Evolutionary conservation across 2,329 filamentous ascomycete species (phyloP).

Genomic region (Talaromyces sp.): DNA sequence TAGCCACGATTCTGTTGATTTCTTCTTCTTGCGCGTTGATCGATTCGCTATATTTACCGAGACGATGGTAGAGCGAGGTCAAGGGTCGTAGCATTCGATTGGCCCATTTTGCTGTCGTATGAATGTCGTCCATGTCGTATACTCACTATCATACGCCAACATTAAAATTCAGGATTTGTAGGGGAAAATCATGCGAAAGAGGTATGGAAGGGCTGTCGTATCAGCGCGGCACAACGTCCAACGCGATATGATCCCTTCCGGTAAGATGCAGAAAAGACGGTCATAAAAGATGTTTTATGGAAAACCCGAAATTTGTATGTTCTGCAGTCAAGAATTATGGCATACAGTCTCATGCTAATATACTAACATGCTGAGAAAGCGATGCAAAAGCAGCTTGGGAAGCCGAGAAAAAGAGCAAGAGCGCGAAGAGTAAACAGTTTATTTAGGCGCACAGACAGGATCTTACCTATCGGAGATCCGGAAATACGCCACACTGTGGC

Average conservation of each 20-base stretch:
- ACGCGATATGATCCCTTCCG: conserved; percentile 4
- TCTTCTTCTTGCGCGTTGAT: conserved; percentile 26
- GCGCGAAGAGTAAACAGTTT: not conserved
- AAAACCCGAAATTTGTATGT: not conserved
- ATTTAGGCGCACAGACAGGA: conserved; percentile 1
- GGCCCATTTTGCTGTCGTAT: conserved; percentile 42
- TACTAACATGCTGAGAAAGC: not conserved
- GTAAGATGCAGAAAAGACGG: not conserved
- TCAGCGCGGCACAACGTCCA: not conserved
- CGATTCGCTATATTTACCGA: conserved; percentile 40
- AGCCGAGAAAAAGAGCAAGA: not conserved
- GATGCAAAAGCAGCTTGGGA: not conserved
- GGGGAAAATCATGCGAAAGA: not conserved
- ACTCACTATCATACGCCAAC: not conserved
- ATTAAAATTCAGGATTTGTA: not conserved
- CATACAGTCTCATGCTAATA: conserved; percentile 4
- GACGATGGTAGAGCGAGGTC: conserved; percentile 37
- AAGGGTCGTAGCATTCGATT: conserved; percentile 44
- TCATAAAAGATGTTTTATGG: conserved; percentile 5
- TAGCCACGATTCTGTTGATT: conserved; percentile 6
- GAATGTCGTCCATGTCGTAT: conserved; percentile 35
- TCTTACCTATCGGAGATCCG: not conserved
- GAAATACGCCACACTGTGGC: conserved; percentile 5
- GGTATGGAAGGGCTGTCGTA: not conserved
- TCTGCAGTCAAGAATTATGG: not conserved